Evolutionary conservation across 2,329 filamentous ascomycete species (phyloP).

Genomic region (Seiridium unicorne): DNA sequence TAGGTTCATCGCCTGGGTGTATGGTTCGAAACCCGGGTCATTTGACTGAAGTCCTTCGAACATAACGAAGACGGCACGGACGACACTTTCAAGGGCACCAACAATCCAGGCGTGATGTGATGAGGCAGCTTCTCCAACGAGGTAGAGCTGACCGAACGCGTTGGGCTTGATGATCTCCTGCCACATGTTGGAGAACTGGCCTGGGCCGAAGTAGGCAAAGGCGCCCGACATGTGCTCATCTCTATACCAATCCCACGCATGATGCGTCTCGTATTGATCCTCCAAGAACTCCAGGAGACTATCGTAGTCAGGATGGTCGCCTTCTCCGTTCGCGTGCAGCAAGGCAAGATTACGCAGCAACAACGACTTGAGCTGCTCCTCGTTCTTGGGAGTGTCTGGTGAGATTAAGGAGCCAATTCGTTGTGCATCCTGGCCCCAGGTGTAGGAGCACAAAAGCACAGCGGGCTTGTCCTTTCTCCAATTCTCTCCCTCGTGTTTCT

Average conservation of each 20-base stretch:
- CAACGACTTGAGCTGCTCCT: slow-evolving; percentile 23
- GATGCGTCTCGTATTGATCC: slow-evolving; percentile 19
- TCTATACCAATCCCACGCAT: slow-evolving; percentile 28
- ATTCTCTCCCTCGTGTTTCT: slow-evolving; percentile 12
- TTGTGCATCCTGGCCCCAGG: slow-evolving; percentile 32
- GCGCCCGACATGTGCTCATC: slow-evolving; percentile 27
- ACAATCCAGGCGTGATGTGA: slow-evolving; percentile 32
- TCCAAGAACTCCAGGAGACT: slow-evolving; percentile 2
- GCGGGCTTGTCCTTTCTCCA: slow-evolving; percentile 16
- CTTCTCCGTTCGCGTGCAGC: slow-evolving; percentile 18
- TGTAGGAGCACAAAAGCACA: slow-evolving; percentile 34
- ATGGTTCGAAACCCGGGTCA: background rate
- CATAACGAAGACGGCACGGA: slow-evolving; percentile 3
- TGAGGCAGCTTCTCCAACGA: slow-evolving; percentile 28
- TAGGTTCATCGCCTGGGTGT: background rate
- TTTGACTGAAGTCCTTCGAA: background rate
- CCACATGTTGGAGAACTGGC: slow-evolving; percentile 28
- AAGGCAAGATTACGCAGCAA: slow-evolving; percentile 25
- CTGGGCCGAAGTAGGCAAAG: slow-evolving; percentile 31
- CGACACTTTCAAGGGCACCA: slow-evolving; percentile 27
- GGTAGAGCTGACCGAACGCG: slow-evolving; percentile 17
- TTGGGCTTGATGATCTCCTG: slow-evolving; percentile 21
- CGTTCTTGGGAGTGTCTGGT: slow-evolving; percentile 12
- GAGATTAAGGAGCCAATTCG: slow-evolving; percentile 27
- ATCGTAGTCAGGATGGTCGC: background rate